Evolutionary conservation across 2,329 filamentous ascomycete species (phyloP).

Genomic region (Corynespora cassiicola): DNA sequence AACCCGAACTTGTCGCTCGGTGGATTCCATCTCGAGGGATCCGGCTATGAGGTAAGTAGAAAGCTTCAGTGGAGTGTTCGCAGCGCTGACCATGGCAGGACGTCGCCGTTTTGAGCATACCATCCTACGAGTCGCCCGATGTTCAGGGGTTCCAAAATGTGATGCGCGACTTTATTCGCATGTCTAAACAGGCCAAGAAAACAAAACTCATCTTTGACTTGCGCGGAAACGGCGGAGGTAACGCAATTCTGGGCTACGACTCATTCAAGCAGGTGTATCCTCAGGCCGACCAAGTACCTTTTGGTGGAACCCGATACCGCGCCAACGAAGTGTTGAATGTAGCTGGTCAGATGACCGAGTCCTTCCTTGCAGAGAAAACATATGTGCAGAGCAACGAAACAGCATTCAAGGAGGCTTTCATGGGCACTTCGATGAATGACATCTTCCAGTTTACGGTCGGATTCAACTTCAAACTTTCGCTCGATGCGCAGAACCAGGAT

Average conservation of each 20-base stretch:
- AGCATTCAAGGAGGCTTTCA: slow-evolving; percentile 32
- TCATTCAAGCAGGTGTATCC: slow-evolving; percentile 64
- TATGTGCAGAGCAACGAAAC: slow-evolving; percentile 35
- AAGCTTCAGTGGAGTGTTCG: no score
- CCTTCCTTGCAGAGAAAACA: slow-evolving; percentile 36
- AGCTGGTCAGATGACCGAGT: slow-evolving; percentile 38
- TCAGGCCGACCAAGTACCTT: slow-evolving; percentile 44
- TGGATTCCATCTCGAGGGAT: slow-evolving; percentile 54
- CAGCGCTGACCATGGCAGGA: no score
- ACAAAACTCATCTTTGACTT: slow-evolving; percentile 71
- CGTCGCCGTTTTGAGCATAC: slow-evolving; percentile 55
- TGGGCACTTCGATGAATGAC: slow-evolving; percentile 22
- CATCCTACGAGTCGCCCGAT: slow-evolving; percentile 44
- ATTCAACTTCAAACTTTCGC: slow-evolving; percentile 42
- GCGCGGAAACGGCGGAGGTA: slow-evolving; percentile 66
- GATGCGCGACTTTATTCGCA: slow-evolving; percentile 54
- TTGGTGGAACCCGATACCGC: slow-evolving; percentile 55
- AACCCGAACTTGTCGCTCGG: slow-evolving; percentile 45
- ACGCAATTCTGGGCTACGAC: slow-evolving; percentile 48
- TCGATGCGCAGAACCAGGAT: slow-evolving; percentile 35
- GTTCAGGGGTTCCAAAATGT: slow-evolving; percentile 46
- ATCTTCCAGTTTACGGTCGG: slow-evolving; percentile 29
- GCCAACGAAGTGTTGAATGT: slow-evolving; percentile 49
- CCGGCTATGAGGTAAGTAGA: slow-evolving; percentile 45
- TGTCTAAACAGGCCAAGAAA: slow-evolving; percentile 56